Percentiles rank a stretch among this genome's conserved stretches.
Evolutionary conservation across 176 grass and related monocot genomes (phyloP).

Genomic region (Lolium rigidum): DNA sequence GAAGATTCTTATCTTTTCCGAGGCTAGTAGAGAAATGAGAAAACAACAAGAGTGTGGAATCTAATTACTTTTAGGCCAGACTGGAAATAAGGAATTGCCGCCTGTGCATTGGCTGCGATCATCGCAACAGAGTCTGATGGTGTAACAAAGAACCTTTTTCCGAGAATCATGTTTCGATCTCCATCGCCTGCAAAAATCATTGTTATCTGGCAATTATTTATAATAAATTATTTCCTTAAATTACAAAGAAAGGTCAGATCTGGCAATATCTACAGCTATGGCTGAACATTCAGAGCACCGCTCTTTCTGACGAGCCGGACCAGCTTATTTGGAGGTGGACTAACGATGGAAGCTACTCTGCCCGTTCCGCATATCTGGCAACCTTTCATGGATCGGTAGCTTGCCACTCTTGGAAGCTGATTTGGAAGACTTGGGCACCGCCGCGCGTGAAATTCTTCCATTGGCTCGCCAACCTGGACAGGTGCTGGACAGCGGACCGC

Average conservation of each 20-base stretch:
- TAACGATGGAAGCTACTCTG: too few species aligned
- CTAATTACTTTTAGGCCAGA: slow-evolving; percentile 75
- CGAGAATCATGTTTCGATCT: slow-evolving; percentile 95
- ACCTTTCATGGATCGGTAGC: too few species aligned
- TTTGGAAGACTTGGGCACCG: too few species aligned
- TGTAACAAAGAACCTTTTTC: slow-evolving; percentile 87
- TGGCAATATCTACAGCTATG: too few species aligned
- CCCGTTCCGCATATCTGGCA: too few species aligned
- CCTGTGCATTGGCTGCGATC: slow-evolving; percentile 85
- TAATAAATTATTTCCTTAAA: slow-evolving; percentile 18
- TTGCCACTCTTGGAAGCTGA: too few species aligned
- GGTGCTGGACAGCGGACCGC: too few species aligned
- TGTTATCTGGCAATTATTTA: slow-evolving; percentile 9
- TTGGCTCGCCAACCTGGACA: too few species aligned
- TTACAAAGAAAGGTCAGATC: slow-evolving; percentile 15
- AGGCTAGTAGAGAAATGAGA: not conserved
- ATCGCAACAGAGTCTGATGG: slow-evolving; percentile 98
- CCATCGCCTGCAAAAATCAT: slow-evolving; percentile 70
- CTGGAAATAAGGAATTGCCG: slow-evolving; percentile 89
- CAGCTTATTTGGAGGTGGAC: too few species aligned
- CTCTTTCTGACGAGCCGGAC: too few species aligned
- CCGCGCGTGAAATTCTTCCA: too few species aligned
- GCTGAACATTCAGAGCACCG: too few species aligned
- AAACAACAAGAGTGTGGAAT: slow-evolving; percentile 22
- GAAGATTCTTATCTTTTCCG: slow-evolving; percentile 2